These are phyloP conservation scores for Sambucus nigra DNA, from an alignment of 129 eudicot genomes.

Conservation along the genomic window DNA sequence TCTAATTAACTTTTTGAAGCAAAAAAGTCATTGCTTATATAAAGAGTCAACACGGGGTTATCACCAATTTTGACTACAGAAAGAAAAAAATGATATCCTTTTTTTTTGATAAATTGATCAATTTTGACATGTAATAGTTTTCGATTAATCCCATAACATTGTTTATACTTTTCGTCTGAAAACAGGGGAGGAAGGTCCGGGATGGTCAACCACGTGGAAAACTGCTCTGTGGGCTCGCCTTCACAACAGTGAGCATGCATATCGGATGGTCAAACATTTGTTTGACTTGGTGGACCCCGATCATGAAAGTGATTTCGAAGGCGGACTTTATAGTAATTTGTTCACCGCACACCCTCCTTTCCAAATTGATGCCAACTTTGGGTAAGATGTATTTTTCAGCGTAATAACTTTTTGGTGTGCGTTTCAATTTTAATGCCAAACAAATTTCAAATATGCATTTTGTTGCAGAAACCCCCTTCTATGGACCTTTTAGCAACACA, in stretches of 20 bases:
- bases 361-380: constrained; percentile 93
- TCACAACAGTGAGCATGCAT: constrained; percentile 66
- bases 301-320: constrained; percentile 53
- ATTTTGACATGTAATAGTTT: too few relatives aligned
- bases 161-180: constrained; percentile 1
- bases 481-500: too few relatives aligned
- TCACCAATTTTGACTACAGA: too few relatives aligned
- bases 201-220: constrained; percentile 97
- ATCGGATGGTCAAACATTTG: constrained; percentile 76
- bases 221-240: constrained; percentile 83
- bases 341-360: constrained; percentile 94
- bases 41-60: too few relatives aligned
- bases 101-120: not conserved
- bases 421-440: not conserved
- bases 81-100: too few relatives aligned
- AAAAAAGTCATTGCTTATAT: too few relatives aligned
- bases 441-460: not conserved
- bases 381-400: constrained; percentile 39
- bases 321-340: constrained; percentile 82
- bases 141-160: constrained; percentile 1
- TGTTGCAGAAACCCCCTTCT: too few relatives aligned
- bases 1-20: not conserved
- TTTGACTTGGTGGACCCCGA: constrained; percentile 79
- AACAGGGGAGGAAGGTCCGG: constrained; percentile 89
- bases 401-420: not conserved